Evolutionary conservation across 192 early-diverging fungal genomes (phyloP).

Genomic region (Backusella luteola): DNA sequence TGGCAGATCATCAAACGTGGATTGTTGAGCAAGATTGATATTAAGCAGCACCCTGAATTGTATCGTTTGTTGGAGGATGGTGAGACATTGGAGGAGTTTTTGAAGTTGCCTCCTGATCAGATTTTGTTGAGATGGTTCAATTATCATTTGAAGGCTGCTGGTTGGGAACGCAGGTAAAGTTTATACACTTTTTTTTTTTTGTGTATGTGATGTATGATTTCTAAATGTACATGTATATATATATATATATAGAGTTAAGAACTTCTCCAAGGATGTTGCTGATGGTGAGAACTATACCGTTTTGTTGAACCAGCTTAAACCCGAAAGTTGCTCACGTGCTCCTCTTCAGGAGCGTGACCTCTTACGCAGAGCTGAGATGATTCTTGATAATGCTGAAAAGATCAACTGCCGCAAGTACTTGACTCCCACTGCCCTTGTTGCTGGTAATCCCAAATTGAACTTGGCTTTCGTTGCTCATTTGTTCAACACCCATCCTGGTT

Average conservation of each 20-base stretch:
- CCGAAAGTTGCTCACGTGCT: constrained; percentile 73
- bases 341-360: constrained; percentile 81
- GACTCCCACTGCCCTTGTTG: constrained; percentile 89
- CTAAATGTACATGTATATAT: background rate
- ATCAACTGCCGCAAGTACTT: constrained; percentile 94
- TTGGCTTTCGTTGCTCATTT: constrained; percentile 98
- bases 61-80: constrained; percentile 92
- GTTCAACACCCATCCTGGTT: constrained; percentile 96
- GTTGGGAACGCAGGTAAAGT: constrained; percentile 66
- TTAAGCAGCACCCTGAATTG: constrained; percentile 97
- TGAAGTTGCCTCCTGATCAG: constrained; percentile 92
- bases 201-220: background rate
- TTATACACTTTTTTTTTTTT: background rate
- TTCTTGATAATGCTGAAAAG: constrained; percentile 89
- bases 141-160: constrained; percentile 96
- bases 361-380: constrained; percentile 79
- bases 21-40: constrained; percentile 94
- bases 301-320: constrained; percentile 89
- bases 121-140: constrained; percentile 99
- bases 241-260: constrained; percentile 57
- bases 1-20: constrained; percentile 99
- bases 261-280: constrained; percentile 91
- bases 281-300: constrained; percentile 97
- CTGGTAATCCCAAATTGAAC: constrained; percentile 96
- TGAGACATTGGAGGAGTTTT: constrained; percentile 92